Conservation (phyloP, 371 early-diverging fungal genomes). For the Apophysomyces ossiformis region DNA sequence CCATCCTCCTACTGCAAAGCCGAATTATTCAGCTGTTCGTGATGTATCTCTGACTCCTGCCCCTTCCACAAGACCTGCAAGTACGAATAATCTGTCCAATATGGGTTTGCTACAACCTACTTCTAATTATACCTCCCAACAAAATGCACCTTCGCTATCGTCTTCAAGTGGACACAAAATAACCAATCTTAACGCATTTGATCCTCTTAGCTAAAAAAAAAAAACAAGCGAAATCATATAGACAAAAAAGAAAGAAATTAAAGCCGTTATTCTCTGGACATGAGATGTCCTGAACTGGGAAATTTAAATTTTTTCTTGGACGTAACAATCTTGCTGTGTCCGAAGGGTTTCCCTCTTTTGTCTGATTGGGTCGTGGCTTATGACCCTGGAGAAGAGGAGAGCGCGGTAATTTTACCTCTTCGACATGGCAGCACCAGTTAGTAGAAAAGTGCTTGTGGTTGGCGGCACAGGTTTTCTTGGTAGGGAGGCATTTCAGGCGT, state of each 20-base stretch:
- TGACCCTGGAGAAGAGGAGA: too few relatives aligned
- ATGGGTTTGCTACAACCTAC: slow-evolving; percentile 37
- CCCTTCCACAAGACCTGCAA: slow-evolving; percentile 17
- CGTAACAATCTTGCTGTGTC: too few relatives aligned
- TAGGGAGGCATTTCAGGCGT: slow-evolving; percentile 23
- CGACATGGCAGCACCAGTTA: slow-evolving; percentile 38
- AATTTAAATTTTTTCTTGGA: too few relatives aligned
- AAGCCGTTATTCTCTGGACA: too few relatives aligned
- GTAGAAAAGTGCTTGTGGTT: slow-evolving; percentile 68
- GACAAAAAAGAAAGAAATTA: too few relatives aligned
- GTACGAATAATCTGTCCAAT: slow-evolving; percentile 19
- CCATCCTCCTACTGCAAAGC: slow-evolving; percentile 2
- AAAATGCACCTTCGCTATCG: slow-evolving; percentile 11
- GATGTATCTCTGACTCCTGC: slow-evolving; percentile 12
- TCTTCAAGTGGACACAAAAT: slow-evolving; percentile 20
- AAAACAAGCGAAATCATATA: not conserved
- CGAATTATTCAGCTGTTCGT: slow-evolving; percentile 23
- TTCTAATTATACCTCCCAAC: slow-evolving; percentile 11
- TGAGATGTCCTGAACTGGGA: too few relatives aligned
- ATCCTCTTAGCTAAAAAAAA: slow-evolving; percentile 39
- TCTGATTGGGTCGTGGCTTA: too few relatives aligned
- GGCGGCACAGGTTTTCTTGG: slow-evolving; percentile 79
- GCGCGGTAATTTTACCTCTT: too few relatives aligned
- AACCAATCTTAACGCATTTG: slow-evolving; percentile 40
- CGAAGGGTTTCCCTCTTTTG: too few relatives aligned